Percentiles rank a stretch among this genome's conserved stretches.
Conservation (phyloP, 495 filamentous ascomycete species). For the Neurospora intermedia region DNA sequence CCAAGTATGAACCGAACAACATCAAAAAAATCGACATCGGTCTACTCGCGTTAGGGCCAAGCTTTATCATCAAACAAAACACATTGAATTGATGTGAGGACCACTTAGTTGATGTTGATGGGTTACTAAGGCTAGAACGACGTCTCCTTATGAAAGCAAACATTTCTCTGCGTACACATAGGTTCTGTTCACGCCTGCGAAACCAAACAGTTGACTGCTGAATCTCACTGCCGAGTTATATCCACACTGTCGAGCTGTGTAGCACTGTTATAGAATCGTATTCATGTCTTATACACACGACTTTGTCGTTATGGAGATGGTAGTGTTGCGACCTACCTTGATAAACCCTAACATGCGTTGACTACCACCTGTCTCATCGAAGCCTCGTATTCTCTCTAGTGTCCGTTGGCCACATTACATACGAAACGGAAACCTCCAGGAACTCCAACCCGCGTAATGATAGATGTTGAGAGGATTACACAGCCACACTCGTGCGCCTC, state of each 20-base stretch:
- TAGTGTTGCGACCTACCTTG: not conserved
- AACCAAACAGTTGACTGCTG: not conserved
- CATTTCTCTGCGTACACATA: not conserved
- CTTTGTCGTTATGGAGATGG: not conserved
- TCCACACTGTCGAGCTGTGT: not conserved
- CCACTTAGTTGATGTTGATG: not conserved
- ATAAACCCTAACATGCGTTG: not conserved
- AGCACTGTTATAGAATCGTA: not conserved
- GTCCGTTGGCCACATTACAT: not conserved
- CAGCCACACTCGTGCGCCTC: not conserved
- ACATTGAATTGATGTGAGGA: not conserved
- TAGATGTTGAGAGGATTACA: not conserved
- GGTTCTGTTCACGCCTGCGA: not conserved
- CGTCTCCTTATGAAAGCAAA: not conserved
- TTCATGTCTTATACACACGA: not conserved
- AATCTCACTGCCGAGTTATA: not conserved
- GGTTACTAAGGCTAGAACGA: not conserved
- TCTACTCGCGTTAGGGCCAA: not conserved
- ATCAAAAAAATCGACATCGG: not conserved
- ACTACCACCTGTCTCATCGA: not conserved
- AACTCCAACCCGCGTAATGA: not conserved
- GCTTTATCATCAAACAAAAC: not conserved
- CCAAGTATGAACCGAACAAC: not conserved
- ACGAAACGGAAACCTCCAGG: not conserved
- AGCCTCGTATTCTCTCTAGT: not conserved